Conservation (phyloP, 2,329 filamentous ascomycete genomes). For the Alternaria metachromatica region DNA sequence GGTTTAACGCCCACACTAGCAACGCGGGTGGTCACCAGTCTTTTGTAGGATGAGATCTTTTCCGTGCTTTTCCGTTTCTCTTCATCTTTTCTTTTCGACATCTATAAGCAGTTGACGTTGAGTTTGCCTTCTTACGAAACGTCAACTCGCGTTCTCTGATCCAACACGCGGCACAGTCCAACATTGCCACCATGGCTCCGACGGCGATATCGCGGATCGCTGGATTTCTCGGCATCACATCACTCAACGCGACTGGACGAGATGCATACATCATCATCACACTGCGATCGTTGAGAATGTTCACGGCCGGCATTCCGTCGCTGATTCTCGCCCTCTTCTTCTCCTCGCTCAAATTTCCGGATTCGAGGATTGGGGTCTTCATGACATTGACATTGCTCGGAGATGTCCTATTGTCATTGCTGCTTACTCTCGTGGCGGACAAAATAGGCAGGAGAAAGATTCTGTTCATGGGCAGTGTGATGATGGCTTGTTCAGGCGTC, state of each 20-base stretch:
- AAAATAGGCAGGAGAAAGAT: constrained; percentile 44
- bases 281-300: constrained; percentile 44
- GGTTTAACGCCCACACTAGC: constrained; percentile 19
- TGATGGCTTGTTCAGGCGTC: constrained; percentile 48
- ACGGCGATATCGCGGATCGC: constrained; percentile 29
- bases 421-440: constrained; percentile 50
- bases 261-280: constrained; percentile 55
- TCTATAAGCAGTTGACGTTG: not conserved
- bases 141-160: not conserved
- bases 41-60: constrained; percentile 8
- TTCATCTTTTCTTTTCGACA: constrained; percentile 12
- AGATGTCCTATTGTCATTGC: constrained; percentile 46
- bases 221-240: constrained; percentile 41
- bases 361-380: constrained; percentile 48
- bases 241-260: constrained; percentile 40
- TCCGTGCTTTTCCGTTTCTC: constrained; percentile 11
- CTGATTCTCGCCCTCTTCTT: constrained; percentile 50
- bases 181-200: constrained; percentile 21
- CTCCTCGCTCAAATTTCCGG: constrained; percentile 43
- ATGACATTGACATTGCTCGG: constrained; percentile 52
- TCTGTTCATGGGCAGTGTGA: constrained; percentile 42
- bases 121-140: not conserved
- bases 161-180: not conserved
- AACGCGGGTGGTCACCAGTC: constrained; percentile 8
- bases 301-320: constrained; percentile 45